Evolutionary conservation across 345 rosid species (phyloP), one percentile per base, ranked within the genome.

Genomic region (Streptanthus diversifolius): DNA sequence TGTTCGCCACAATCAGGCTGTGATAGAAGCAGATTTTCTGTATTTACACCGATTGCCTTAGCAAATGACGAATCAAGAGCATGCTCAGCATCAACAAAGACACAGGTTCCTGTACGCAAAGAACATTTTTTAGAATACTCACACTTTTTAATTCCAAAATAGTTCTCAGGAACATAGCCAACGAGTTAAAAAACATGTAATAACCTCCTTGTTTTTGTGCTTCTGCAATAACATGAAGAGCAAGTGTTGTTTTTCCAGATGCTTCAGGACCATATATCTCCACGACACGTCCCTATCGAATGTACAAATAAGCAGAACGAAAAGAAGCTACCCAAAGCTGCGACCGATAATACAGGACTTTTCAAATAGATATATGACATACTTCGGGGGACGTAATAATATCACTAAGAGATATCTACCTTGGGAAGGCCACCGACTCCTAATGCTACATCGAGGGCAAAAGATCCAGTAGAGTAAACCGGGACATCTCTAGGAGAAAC

Each of bases 1-100:
- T 95, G 98, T 77, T 95, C 99, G 0, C 99, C 99, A 79, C 93
- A 90, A 77, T 92, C 98, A 68, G 99, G 99, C 76, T 95, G 99
- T 0, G 98, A 89, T 36, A 95, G 87, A 79, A 95, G 98, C 63
- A 95, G 86, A 63, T 92, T 90, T 73, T 90, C 87, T 3, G 99
- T 95, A 71, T 87, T 86, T 52, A 95, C 99, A 15, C 99, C 98
- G 18, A 92, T 90, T 66, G 91, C 78, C 75, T 90, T 73, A 27
- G 97, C 99, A 13, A 92, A 67, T 30, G 92, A 79, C 43, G 97
- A 81, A 78, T 95, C 99, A 81, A 95, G 99, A 65, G 99, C 97
- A 86, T 95, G 98, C 85, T 95, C 98, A 10, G 99, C 99, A 70
- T 95, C 99, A 22, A 95, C 88, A 77, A 90, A 95, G 63, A 85